Percentiles rank a stretch among this genome's conserved stretches.
These are phyloP conservation scores for Eucalyptus albens DNA, from an alignment of 345 rosid species.

Conservation along the genomic window DNA sequence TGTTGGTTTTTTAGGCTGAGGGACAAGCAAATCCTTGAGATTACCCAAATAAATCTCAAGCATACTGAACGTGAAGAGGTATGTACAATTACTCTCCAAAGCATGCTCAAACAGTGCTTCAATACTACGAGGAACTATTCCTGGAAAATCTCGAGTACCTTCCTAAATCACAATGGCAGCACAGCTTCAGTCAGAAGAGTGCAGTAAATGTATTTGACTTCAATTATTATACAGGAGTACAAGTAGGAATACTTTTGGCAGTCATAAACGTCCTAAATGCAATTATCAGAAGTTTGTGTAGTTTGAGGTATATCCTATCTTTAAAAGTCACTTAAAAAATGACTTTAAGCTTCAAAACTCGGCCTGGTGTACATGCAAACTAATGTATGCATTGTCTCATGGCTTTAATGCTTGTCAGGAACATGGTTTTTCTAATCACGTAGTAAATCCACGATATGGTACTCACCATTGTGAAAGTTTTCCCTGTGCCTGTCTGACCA, in stretches of 20 bases:
- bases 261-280: background rate
- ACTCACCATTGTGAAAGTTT: slow-evolving; percentile 70
- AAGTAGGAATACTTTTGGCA: background rate
- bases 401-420: background rate
- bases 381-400: background rate
- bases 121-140: slow-evolving; percentile 53
- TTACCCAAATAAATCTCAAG: slow-evolving; percentile 80
- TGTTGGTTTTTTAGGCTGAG: slow-evolving; percentile 37
- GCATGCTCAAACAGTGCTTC: slow-evolving; percentile 50
- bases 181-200: background rate
- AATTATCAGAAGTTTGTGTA: background rate
- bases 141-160: slow-evolving; percentile 51
- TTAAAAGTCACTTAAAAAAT: background rate
- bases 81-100: slow-evolving; percentile 32
- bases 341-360: background rate
- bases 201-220: background rate
- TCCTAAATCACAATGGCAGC: slow-evolving; percentile 27
- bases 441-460: background rate
- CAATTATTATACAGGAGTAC: background rate
- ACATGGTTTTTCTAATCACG: background rate
- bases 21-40: slow-evolving; percentile 57
- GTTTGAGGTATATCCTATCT: background rate
- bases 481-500: slow-evolving; percentile 89
- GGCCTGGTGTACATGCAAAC: background rate
- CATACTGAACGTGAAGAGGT: slow-evolving; percentile 61